Base-by-base conservation (phyloP, 106 monocot genomes). In the Allium sativum region DNA sequence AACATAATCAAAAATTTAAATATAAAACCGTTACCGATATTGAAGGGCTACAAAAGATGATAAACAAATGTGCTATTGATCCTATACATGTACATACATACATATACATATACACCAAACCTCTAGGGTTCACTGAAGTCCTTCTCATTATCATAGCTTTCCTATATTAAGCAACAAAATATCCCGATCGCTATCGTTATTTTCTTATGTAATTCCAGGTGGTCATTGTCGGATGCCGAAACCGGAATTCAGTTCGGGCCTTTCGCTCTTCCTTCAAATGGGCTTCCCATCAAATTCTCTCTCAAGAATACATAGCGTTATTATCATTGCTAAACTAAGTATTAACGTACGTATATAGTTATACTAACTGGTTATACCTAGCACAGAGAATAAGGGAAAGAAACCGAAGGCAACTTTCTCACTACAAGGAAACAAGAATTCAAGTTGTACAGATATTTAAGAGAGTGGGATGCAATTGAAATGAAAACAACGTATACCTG, bases 221-320 rank as follows among this genome's bases (percentile, higher is more conserved):
- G 79, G 79, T 79, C 79, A 20, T 21, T 70, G 62, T 66, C 70
- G 4, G 74, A 65, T 40, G 50, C 59, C 13, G 58, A 66, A 16
- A 59, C 42, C 15, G 79, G 79, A 45, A 74, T 79, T 50, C 74
- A 79, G 43, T 79, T 74, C 56, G 74, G 79, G 40, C 79, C 79
- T 40, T 79, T 79, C 42, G 79, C 60, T 11, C 54, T 79, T 40
- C 79, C 79, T 6, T 13, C 52, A 2, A 64, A 79, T 53, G 79
- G 79, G 6, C 60, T 79, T 64, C 79, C 79, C 19, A 67, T 71
- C 58, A 79, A 12, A 42, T 70, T 79, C 42, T 64, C 67, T 56
- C 52, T 8, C 55, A 70, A 74, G 18, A 31, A 31, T 20, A 16
- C 45, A 31, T 31, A 31, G 31, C 31, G 5, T 31, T 31, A 3